These are phyloP conservation scores for Theileria sp. DNA, from an alignment of 169 alveolate species.

Conservation along the genomic window DNA sequence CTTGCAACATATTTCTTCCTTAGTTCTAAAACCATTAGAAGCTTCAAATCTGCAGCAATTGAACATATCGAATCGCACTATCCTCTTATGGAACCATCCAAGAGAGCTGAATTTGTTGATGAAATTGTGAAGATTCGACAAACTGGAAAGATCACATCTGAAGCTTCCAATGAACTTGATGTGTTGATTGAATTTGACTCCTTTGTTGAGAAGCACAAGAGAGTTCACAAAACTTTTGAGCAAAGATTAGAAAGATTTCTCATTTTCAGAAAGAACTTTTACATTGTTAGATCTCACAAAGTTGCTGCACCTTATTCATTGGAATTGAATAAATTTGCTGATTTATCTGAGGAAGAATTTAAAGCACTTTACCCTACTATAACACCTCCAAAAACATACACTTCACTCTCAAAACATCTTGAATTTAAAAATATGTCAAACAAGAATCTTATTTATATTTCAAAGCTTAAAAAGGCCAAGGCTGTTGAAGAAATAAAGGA, in stretches of 20 bases:
- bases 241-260: conserved; percentile 39
- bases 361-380: conserved; percentile 26
- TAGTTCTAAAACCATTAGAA: neutral
- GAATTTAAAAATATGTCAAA: neutral
- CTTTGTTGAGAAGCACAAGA: conserved; percentile 32
- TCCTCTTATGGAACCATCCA: neutral
- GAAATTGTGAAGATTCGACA: neutral
- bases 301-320: neutral
- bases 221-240: conserved; percentile 21
- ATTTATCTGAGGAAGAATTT: conserved; percentile 33
- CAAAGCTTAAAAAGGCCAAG: conserved; percentile 35
- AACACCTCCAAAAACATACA: conserved; percentile 13
- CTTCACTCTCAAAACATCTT: neutral
- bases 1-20: neutral
- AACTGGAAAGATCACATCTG: conserved; percentile 11
- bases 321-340: conserved; percentile 28
- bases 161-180: conserved; percentile 9
- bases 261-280: conserved; percentile 28
- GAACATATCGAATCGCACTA: neutral
- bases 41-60: neutral
- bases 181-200: conserved; percentile 28
- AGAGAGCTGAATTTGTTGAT: neutral
- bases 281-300: conserved; percentile 45
- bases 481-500: conserved; percentile 22
- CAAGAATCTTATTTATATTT: conserved; percentile 15